Evolutionary conservation across 2,329 filamentous ascomycete genomes (phyloP), one percentile per base, ranked within the genome.

Genomic region (Cordyceps fumosorosea): DNA sequence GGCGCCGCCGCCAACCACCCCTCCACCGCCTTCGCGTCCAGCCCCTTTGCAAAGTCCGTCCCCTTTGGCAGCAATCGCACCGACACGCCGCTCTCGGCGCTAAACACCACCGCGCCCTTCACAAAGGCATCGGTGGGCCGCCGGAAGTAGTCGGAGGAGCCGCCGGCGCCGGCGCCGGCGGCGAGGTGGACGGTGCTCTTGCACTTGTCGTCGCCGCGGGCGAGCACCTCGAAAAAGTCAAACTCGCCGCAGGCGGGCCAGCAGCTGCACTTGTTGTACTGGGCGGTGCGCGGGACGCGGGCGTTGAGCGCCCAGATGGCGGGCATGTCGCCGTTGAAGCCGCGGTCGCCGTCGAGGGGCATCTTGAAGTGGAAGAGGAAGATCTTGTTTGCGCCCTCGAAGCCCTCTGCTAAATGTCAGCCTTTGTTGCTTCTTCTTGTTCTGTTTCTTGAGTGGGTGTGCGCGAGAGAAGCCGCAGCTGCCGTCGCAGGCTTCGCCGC

Each of bases 261-360:
- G 80, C 90, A 93, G 63, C 84, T 89, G 79, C 89, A 93, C 2
- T 76, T 75, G 65, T 81, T 80, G 76, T 92, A 92, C 73, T 92
- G 89, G 5, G 82, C 77, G 5, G 87, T 86, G 64, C 86, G 85
- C 29, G 89, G 85, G 64, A 93, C 90, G 64, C 84, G 81, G 20
- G 84, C 86, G 75, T 93, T 93, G 64, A 93, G 82, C 56, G 88
- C 77, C 90, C 90, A 93, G 73, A 88, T 81, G 48, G 89, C 86
- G 10, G 89, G 89, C 81, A 89, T 89, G 74, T 92, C 85, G 48
- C 72, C 77, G 69, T 86, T 83, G 68, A 78, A 78, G 62, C 77
- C 77, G n/a, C 71, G 75, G 58, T 77, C 71, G 64, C 81, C 81
- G 62, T 83, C 82, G 54, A 80, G 70, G 10, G 89, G 89, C 89